Base-by-base conservation (phyloP, 371 early-diverging fungal species). In the Amoeboradix gromovi region DNA sequence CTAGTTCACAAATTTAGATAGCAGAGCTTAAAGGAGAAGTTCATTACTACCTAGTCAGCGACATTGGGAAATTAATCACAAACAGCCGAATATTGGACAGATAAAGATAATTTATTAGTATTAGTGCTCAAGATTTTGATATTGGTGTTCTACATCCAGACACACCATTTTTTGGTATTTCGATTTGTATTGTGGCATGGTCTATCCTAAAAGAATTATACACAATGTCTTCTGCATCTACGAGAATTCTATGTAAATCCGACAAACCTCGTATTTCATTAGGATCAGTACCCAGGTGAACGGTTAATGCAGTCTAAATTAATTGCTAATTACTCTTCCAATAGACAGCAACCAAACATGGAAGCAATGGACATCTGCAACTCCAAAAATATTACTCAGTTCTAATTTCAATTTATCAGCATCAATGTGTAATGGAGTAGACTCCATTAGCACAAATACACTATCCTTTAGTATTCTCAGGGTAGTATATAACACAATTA, bases 291-390 rank as follows among this genome's bases (percentile, higher is more conserved):
- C 69, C 31, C 70, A 67, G 70, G 74, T 68, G 81, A 5, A 77
- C 81, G 1, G 80, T 78, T 28, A 81, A 73, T 0, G 80, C n/a
- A 17, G 22, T 22, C 32, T 31, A 1, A 17, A 66, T 5, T 69
- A 72, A 71, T 17, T n/a, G 28, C n/a, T 5, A n/a, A 67, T 29
- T 67, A 67, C 17, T 5, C 67, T 67, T 17, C 67, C 17, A n/a
- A n/a, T 17, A 17, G 86, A 86, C 69, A 93, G 75, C 73, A 89
- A 87, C 92, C 92, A 93, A 29, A 93, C 48, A 48, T 48, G 48
- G 48, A 48, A 48, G 22, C 48, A 48, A 48, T 48, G 48, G 22
- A 48, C 22, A 48, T 48, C 48, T 12, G 5, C 22, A 5, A 48
- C 48, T 48, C 48, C 48, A 48, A 22, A 5, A 48, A 48, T 48